Conservation (phyloP, 1,284 basidiomycete species). For the Ganoderma boninense region DNA sequence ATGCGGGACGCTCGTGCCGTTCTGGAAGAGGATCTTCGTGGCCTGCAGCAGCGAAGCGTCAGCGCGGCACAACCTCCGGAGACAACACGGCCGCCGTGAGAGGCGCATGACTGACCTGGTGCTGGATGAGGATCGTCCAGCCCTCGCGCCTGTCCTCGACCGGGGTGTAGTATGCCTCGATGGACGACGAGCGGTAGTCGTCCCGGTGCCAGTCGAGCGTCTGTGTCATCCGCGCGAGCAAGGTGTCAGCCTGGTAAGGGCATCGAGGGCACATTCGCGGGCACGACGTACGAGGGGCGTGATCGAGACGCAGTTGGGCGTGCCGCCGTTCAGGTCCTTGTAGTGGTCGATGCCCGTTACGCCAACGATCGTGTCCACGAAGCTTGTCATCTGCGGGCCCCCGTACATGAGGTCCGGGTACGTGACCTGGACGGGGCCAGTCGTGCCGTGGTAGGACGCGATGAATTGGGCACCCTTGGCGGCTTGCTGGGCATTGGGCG, state of each 20-base stretch:
- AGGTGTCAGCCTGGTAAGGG: background rate
- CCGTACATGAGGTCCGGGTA: conserved; percentile 62
- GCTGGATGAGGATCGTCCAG: conserved; percentile 46
- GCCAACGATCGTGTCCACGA: conserved; percentile 55
- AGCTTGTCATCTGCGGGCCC: conserved; percentile 61
- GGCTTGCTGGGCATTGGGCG: conserved; percentile 58
- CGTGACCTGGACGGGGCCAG: conserved; percentile 63
- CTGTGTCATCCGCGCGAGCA: conserved; percentile 23
- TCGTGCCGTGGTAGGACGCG: conserved; percentile 57
- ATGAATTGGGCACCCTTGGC: conserved; percentile 57
- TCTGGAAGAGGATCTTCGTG: conserved; percentile 61
- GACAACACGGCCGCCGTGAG: background rate
- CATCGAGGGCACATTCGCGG: background rate
- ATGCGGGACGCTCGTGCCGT: conserved; percentile 45
- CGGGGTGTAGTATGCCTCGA: conserved; percentile 51
- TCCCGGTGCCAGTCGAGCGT: conserved; percentile 43
- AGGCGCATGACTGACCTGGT: conserved; percentile 22
- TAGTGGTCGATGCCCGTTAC: conserved; percentile 56
- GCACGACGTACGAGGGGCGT: conserved; percentile 51
- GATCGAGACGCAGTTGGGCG: conserved; percentile 63
- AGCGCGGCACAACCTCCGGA: background rate
- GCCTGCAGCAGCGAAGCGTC: conserved; percentile 44
- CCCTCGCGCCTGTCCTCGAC: conserved; percentile 44
- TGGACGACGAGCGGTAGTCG: conserved; percentile 49
- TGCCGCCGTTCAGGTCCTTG: conserved; percentile 64